These are phyloP conservation scores for Fragilariopsis cylindrus DNA, from an alignment of 108 stramenopile species.

Conservation along the genomic window DNA sequence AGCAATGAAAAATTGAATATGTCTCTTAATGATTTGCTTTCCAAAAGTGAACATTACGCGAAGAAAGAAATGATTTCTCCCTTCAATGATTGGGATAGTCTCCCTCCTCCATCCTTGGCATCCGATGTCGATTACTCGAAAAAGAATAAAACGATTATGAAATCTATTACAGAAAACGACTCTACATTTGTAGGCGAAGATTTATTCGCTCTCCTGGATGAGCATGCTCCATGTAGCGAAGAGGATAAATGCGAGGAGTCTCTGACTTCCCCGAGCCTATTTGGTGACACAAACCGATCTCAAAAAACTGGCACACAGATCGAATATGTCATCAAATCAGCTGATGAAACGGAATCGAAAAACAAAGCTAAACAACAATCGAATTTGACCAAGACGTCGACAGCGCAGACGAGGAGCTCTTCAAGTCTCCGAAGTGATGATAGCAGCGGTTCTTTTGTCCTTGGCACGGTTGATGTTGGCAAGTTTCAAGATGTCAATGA, in stretches of 20 bases:
- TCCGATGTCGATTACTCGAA: not conserved
- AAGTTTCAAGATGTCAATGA: not conserved
- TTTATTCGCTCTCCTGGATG: not conserved
- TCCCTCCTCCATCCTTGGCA: slow-evolving; percentile 1
- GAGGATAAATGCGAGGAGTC: not conserved
- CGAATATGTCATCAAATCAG: not conserved
- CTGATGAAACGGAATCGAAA: not conserved
- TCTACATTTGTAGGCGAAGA: too few species aligned
- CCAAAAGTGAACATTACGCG: not conserved
- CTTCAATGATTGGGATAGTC: not conserved
- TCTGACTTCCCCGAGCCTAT: not conserved
- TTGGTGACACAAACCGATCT: not conserved
- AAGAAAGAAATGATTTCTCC: slow-evolving; percentile 2
- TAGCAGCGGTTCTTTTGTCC: not conserved
- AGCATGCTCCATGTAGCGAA: not conserved
- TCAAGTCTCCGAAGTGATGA: not conserved
- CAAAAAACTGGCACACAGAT: not conserved
- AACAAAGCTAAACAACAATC: not conserved
- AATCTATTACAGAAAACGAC: too few species aligned
- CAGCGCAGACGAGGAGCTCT: not conserved
- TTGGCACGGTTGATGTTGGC: not conserved
- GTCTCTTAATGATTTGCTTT: not conserved
- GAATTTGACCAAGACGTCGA: not conserved
- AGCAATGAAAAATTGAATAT: not conserved
- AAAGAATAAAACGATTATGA: too few species aligned